A percentile compares a stretch with the other conserved stretches of the same genome.
phyloP scores from a whole-genome alignment of 257 asterid species.

The Mitragyna speciosa region DNA sequence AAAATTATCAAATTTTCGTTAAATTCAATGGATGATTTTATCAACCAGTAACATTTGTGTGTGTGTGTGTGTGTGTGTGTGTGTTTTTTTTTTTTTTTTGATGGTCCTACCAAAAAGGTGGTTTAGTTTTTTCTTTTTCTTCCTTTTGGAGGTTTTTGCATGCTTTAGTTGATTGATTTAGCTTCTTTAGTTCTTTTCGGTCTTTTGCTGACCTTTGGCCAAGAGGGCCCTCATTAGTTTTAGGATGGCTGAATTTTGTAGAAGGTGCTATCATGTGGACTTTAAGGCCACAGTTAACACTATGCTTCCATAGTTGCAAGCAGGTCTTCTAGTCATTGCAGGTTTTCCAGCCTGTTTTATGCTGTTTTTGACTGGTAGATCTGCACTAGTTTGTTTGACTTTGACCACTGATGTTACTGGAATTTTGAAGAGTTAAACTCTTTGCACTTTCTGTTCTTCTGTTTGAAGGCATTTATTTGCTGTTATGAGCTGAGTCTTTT shows the following conservation, averaged over 20 bases:
- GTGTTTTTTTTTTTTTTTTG: too few relatives aligned
- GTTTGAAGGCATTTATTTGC: background rate
- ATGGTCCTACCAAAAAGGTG: background rate
- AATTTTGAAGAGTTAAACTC: background rate
- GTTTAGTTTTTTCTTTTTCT: slow-evolving; percentile 14
- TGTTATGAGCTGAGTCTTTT: background rate
- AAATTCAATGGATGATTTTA: slow-evolving; percentile 8
- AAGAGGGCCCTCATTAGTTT: slow-evolving; percentile 34
- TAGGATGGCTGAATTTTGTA: slow-evolving; percentile 29
- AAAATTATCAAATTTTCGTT: slow-evolving; percentile 11
- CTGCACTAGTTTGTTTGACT: slow-evolving; percentile 30
- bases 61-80: too few relatives aligned
- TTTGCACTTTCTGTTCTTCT: slow-evolving; percentile 2
- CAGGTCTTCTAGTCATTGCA: slow-evolving; percentile 21
- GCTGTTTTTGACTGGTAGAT: slow-evolving; percentile 38
- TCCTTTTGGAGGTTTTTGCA: slow-evolving; percentile 23
- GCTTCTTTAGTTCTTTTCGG: background rate
- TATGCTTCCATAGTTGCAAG: slow-evolving; percentile 8
- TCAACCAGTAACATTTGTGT: background rate
- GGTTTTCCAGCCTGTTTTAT: slow-evolving; percentile 11
- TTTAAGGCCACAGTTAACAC: slow-evolving; percentile 12
- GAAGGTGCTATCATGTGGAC: slow-evolving; percentile 28
- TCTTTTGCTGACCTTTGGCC: slow-evolving; percentile 25
- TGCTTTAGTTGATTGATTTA: slow-evolving; percentile 16
- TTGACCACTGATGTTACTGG: background rate